These are phyloP conservation scores for Chimonanthus praecox DNA, from an alignment of 164 flowering plant genomes.

Conservation along the genomic window DNA sequence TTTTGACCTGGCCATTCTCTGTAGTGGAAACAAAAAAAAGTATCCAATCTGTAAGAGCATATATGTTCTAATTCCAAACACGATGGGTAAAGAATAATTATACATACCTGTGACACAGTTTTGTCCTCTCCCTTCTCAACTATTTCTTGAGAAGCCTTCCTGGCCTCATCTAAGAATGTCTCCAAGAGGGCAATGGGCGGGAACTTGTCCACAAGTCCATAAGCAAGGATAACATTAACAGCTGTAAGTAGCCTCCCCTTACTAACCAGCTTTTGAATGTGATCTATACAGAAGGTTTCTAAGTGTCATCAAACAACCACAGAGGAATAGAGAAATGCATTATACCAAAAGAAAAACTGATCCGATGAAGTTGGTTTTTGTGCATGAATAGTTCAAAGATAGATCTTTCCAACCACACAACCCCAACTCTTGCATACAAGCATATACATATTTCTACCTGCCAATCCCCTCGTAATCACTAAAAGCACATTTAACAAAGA, in stretches of 20 bases:
- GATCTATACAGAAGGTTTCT: conserved; percentile 31
- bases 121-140: conserved; percentile 33
- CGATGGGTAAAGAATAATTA: background rate
- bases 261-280: conserved; percentile 42
- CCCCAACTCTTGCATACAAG: too few species aligned
- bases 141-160: conserved; percentile 32
- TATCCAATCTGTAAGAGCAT: background rate
- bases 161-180: conserved; percentile 32
- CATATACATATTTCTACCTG: too few species aligned
- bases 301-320: background rate
- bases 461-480: too few species aligned
- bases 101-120: conserved; percentile 28
- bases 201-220: conserved; percentile 47
- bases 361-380: too few species aligned
- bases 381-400: too few species aligned
- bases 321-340: too few species aligned
- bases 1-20: conserved; percentile 52
- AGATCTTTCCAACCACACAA: too few species aligned
- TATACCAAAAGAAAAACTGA: too few species aligned
- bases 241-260: conserved; percentile 50
- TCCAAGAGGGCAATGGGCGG: conserved; percentile 55
- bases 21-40: conserved; percentile 9
- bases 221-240: conserved; percentile 47
- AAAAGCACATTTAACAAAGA: too few species aligned
- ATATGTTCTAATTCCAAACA: background rate